These are phyloP conservation scores for Trichoderma sp. DNA, from an alignment of 2,329 filamentous ascomycete species.

Conservation along the genomic window DNA sequence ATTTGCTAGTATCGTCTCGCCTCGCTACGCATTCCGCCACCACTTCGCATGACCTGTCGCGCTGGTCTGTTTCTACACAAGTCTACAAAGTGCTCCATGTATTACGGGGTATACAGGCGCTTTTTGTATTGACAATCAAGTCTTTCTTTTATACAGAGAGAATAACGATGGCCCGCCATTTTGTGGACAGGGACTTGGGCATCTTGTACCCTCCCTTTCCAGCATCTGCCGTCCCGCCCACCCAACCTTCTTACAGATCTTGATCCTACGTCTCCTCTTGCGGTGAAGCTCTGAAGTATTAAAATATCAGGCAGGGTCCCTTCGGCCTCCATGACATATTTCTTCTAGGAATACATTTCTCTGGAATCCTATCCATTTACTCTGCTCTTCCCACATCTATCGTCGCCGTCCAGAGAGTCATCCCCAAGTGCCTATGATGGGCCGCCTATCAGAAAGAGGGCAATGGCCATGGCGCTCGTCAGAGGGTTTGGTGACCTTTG, in stretches of 20 bases:
- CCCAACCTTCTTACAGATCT: not conserved
- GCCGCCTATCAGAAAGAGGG: not conserved
- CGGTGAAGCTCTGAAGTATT: not conserved
- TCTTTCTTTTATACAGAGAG: not conserved
- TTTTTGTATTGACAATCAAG: not conserved
- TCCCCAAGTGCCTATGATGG: not conserved
- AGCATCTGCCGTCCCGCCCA: not conserved
- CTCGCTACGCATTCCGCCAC: not conserved
- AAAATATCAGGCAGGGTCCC: not conserved
- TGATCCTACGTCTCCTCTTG: not conserved
- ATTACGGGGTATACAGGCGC: not conserved
- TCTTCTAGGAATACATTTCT: too few relatives aligned
- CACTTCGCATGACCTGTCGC: not conserved
- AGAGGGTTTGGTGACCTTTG: constrained; percentile 10
- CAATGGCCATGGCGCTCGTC: constrained; percentile 8
- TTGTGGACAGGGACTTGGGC: not conserved
- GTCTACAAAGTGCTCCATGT: not conserved
- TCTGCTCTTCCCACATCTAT: not conserved
- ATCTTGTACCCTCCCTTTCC: not conserved
- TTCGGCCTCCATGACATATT: not conserved
- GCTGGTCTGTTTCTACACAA: not conserved
- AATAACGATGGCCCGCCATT: not conserved
- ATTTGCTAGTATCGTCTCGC: not conserved
- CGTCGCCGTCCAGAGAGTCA: not conserved
- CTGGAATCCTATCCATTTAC: not conserved